Evolutionary conservation across 768 basidiomycete species (phyloP), one percentile per base, ranked within the genome.

Genomic region (Lactarius evosmus): DNA sequence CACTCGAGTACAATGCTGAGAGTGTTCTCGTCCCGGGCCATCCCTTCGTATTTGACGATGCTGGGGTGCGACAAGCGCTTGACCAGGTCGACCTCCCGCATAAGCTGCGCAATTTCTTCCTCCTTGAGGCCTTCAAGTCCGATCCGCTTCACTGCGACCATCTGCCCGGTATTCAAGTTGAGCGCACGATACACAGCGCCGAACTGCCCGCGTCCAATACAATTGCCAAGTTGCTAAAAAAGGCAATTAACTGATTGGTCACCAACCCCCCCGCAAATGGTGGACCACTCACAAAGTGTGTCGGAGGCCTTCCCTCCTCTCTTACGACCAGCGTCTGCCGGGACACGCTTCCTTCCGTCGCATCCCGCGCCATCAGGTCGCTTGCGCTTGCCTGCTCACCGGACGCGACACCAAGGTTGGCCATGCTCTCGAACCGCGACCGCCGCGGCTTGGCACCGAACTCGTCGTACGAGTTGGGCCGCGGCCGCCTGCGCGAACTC

Each of bases 91-190:
- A 98, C 96, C 74, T 99, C 96, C 67, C 84, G 84, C 93, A 96
- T 97, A 55, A 98, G 82, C 72, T 93, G 89, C 54, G 82, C 83
- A 22, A 98, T 87, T 72, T 98, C 95, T 22, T 87, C 88, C 75
- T 97, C 95, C 73, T 89, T 89, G 71, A 97, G 78, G 8, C 94
- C 96, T 56, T 92, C 91, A 40, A 98, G 78, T 56, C 89, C 81
- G 70, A 99, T 96, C 33, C 93, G 87, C 78, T 99, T 99, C 57
- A 98, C 93, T n/a, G 96, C 96, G n/a, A 96, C 95, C 85, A 93
- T 96, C 75, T 96, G 92, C 17, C 96, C 96, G 1, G 90, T 95
- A 66, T 89, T 89, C 74, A 98, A 77, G 74, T 99, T 95, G 62
- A 99, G 80, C 14, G 96, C 95, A 16, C 93, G 86, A 74, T 96